These are phyloP conservation scores for Murraya koenigii DNA, from an alignment of 345 rosid species.

Conservation along the genomic window DNA sequence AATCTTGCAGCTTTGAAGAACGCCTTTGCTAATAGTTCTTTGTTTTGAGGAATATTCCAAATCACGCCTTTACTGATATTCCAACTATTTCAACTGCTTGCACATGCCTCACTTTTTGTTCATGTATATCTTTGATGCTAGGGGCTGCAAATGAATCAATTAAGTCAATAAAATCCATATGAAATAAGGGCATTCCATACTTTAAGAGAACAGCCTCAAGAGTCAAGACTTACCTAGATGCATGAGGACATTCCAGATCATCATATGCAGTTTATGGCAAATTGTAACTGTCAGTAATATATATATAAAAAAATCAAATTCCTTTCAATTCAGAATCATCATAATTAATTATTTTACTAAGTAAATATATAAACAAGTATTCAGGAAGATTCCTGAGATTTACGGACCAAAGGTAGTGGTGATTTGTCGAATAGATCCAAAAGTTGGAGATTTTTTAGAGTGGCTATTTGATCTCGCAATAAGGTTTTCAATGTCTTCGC, in stretches of 20 bases:
- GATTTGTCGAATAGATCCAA: not conserved
- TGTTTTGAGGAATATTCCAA: not conserved
- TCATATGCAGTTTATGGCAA: not conserved
- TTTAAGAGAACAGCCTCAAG: too few relatives aligned
- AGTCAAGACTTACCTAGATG: not conserved
- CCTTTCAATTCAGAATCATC: not conserved
- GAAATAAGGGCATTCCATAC: not conserved
- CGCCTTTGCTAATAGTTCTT: rapidly evolving
- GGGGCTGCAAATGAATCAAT: not conserved
- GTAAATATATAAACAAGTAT: too few relatives aligned
- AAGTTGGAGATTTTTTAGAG: not conserved
- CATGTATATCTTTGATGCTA: not conserved
- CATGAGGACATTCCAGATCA: not conserved
- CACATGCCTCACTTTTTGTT: not conserved
- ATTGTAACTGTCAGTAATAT: not conserved
- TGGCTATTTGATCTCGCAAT: too few relatives aligned
- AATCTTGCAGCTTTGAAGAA: too few relatives aligned
- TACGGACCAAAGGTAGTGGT: not conserved
- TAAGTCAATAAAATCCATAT: too few relatives aligned
- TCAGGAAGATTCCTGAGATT: not conserved
- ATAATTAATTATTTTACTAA: too few relatives aligned
- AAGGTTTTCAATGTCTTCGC: not conserved
- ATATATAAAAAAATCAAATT: not conserved
- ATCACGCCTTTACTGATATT: not conserved
- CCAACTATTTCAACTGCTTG: not conserved